A percentile compares a stretch with the other conserved stretches of the same genome.
Evolutionary conservation across 352 stramenopile species (phyloP).

Genomic region (Phytophthora cryptogea): DNA sequence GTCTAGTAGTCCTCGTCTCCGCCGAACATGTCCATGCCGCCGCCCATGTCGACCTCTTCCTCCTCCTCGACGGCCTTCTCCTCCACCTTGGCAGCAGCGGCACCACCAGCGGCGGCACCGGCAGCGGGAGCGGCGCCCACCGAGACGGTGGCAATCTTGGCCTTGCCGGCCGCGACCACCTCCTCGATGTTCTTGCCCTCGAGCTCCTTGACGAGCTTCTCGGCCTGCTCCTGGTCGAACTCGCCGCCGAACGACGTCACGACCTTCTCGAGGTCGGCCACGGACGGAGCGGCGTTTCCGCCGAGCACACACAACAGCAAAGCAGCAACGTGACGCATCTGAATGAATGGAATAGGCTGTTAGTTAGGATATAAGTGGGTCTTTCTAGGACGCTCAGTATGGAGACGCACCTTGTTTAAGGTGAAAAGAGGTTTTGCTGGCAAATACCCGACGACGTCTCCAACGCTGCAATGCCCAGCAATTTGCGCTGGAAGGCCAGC

Average conservation of each 20-base stretch:
- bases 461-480: constrained; percentile 31
- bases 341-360: constrained; percentile 11
- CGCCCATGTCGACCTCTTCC: constrained; percentile 80
- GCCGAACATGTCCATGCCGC: constrained; percentile 88
- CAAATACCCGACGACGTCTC: constrained; percentile 80
- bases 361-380: constrained; percentile 1
- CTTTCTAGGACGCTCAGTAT: neutral
- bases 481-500: constrained; percentile 41
- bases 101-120: constrained; percentile 42
- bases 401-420: constrained; percentile 89
- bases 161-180: constrained; percentile 83
- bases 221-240: constrained; percentile 78
- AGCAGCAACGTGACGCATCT: constrained; percentile 94
- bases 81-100: constrained; percentile 58
- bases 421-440: constrained; percentile 74
- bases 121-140: constrained; percentile 57
- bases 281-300: constrained; percentile 77
- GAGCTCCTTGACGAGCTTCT: constrained; percentile 86
- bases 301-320: constrained; percentile 88
- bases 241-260: constrained; percentile 82
- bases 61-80: constrained; percentile 77
- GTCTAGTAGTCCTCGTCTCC: constrained; percentile 84
- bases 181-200: constrained; percentile 90
- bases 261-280: constrained; percentile 86
- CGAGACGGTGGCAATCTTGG: constrained; percentile 83